phyloP scores from a whole-genome alignment of 441 rosid genomes.

The Arabidopsis hybrid region DNA sequence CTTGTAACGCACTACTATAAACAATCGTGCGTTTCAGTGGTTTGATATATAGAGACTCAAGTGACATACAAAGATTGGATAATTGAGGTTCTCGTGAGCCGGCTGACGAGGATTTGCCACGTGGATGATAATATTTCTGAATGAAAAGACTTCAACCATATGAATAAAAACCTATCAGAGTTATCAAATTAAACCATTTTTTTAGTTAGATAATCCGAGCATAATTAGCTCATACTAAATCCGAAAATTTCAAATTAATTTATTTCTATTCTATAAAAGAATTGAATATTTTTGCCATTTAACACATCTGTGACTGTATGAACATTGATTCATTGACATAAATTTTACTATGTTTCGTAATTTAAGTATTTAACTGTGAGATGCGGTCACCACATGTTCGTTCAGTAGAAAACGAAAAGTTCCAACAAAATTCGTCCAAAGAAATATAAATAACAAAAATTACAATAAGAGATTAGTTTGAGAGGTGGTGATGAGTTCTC shows the following conservation, averaged over 20 bases:
- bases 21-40: constrained; percentile 16
- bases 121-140: constrained; percentile 34
- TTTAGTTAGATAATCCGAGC: no score
- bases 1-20: not conserved
- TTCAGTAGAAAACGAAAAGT: not conserved
- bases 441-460: not conserved
- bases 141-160: not conserved
- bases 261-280: no score
- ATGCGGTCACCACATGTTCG: constrained; percentile 2
- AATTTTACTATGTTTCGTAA: not conserved
- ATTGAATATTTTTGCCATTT: no score
- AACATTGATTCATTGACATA: not conserved
- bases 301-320: no score
- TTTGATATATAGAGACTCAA: constrained; percentile 2
- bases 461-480: not conserved
- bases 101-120: constrained; percentile 41
- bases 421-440: not conserved
- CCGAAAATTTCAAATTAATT: no score
- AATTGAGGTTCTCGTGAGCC: constrained; percentile 37
- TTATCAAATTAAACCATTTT: no score
- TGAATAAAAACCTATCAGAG: not conserved
- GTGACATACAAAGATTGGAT: constrained; percentile 16
- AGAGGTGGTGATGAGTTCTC: constrained; percentile 17
- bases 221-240: no score
- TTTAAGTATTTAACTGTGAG: no score